phyloP scores from a whole-genome alignment of 208 protist species.

The Crithidia bombi region DNA sequence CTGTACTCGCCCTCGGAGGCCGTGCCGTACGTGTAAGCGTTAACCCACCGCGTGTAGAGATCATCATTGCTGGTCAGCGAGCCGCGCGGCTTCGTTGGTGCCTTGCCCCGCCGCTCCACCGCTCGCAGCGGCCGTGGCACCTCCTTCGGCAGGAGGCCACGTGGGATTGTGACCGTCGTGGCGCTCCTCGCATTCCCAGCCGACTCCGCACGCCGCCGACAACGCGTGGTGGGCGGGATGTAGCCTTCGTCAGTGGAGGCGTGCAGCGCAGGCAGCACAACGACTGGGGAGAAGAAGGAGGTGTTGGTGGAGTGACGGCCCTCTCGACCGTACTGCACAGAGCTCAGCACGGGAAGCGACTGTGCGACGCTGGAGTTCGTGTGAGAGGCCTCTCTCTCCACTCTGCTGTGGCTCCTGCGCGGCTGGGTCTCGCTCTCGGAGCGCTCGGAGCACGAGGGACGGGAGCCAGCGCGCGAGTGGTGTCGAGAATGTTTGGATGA shows the following conservation, averaged over 20 bases:
- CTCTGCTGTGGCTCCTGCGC: background rate
- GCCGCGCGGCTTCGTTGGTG: background rate
- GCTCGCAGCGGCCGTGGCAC: constrained; percentile 19
- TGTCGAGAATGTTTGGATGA: background rate
- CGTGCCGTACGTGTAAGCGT: constrained; percentile 21
- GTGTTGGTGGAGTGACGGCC: background rate
- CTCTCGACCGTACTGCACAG: background rate
- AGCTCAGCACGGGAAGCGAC: background rate
- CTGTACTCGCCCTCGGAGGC: constrained; percentile 1
- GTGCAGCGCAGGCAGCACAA: constrained; percentile 1
- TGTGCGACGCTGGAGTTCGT: background rate
- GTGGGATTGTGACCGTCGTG: constrained; percentile 13
- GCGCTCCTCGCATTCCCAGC: no score
- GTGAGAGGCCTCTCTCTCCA: no score
- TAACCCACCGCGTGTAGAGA: constrained; percentile 10
- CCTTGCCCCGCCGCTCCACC: background rate
- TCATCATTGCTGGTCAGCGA: background rate
- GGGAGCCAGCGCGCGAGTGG: background rate
- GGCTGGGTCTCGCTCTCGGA: background rate
- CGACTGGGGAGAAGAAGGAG: background rate
- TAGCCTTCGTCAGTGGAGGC: background rate
- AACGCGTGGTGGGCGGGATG: background rate
- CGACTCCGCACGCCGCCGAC: no score
- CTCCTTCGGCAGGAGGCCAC: constrained; percentile 8
- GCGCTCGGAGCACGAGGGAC: background rate